Evolutionary conservation across 768 basidiomycete genomes (phyloP), one percentile per base, ranked within the genome.

Genomic region (Phylloporus sp.): DNA sequence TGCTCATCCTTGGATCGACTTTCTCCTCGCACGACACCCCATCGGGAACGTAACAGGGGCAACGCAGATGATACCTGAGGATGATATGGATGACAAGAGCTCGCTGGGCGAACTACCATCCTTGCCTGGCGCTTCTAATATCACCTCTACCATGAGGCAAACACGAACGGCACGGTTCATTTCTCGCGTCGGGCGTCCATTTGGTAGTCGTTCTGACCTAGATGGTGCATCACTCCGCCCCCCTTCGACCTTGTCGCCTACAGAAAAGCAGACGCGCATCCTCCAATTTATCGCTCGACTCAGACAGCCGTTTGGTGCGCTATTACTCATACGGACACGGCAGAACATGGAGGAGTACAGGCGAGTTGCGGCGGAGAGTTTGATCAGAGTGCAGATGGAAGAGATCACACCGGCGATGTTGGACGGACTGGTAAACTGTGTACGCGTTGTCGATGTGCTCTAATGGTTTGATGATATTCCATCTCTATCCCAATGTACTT

Each of bases 1-100:
- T 5, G 31, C 53, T 16, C 51, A 58, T n/a, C 57, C 57, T 2
- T 58, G 57, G 55, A 57, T 58, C 1, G 45, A 45, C 24, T 52
- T 45, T 12, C 52, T 58, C 2, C 58, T 57, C 3, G 52, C 43
- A 22, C 29, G 55, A 39, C 43, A 20, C 15, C 39, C 31, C 6
- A 13, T 53, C 9, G 26, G n/a, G 28, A 18, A 32, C 13, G n/a
- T 18, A n/a, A n/a, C n/a, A n/a, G n/a, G n/a, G n/a, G n/a, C n/a
- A 18, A 2, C 35, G 18, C 3, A 18, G 35, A 2, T n/a, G 6
- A 35, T 35, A 2, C 5, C 16, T 0, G 27, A n/a, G n/a, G n/a
- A 40, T 13, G 16, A 32, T 6, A 12, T 2, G 9, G 31, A 6
- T 13, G 10, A 2, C 4, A 20, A 8, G 32, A 22, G 35, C 5